Conservation (phyloP, 441 rosid species). For the Biscutella auriculata region DNA sequence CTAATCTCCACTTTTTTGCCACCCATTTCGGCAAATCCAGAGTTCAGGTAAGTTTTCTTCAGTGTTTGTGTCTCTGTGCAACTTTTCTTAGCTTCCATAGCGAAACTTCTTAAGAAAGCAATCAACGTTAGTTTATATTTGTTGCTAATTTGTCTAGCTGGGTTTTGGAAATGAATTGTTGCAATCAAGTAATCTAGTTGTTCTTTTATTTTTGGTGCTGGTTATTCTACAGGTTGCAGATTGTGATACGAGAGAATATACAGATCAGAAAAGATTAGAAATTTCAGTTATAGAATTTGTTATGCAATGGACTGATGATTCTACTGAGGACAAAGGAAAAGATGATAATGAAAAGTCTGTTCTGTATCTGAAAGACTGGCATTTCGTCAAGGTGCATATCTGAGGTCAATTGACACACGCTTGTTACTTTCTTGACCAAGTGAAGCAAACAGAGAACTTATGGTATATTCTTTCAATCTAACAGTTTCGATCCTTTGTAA, state of each 20-base stretch:
- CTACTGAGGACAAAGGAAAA: slow-evolving; percentile 5
- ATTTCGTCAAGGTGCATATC: slow-evolving; percentile 63
- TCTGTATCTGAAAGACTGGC: slow-evolving; percentile 93
- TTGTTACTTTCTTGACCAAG: neutral
- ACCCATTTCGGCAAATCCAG: slow-evolving; percentile 59
- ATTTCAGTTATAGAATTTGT: slow-evolving; percentile 72
- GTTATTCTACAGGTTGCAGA: slow-evolving; percentile 58
- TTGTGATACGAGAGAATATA: slow-evolving; percentile 60
- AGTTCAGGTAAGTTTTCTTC: slow-evolving; percentile 50
- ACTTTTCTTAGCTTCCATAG: neutral
- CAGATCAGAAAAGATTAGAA: slow-evolving; percentile 79
- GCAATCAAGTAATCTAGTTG: too few relatives aligned
- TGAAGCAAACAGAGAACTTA: neutral
- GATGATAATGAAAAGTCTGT: slow-evolving; percentile 25
- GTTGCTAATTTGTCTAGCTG: neutral
- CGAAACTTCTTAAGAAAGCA: neutral
- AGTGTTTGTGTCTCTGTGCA: neutral
- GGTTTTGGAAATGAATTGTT: neutral
- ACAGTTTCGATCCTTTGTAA: too few relatives aligned
- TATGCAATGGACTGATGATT: slow-evolving; percentile 33
- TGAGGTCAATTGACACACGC: slow-evolving; percentile 2
- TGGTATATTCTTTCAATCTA: neutral
- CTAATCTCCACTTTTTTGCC: slow-evolving; percentile 53
- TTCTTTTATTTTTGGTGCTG: neutral
- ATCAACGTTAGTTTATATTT: neutral